A percentile compares a stretch with the other conserved stretches of the same genome.
These are phyloP conservation scores for Hypomontagnella monticulosa DNA, from an alignment of 495 filamentous ascomycete genomes.

Conservation along the genomic window DNA sequence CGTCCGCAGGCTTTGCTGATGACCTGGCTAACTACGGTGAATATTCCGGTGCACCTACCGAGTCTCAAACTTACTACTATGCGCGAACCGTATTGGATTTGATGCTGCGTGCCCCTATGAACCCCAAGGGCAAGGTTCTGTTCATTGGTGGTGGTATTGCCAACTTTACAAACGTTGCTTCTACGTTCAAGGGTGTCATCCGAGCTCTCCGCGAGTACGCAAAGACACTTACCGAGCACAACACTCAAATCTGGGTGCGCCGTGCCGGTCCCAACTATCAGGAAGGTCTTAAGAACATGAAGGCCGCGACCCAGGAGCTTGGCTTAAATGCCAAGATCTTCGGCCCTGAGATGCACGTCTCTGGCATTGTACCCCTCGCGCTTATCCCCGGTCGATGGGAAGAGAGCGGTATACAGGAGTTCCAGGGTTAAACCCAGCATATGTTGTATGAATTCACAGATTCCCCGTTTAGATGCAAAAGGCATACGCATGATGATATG, in stretches of 20 bases:
- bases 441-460: constrained; percentile 18
- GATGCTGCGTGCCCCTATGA: constrained; percentile 90
- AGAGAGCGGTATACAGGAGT: constrained; percentile 63
- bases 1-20: constrained; percentile 91
- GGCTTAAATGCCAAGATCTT: constrained; percentile 95
- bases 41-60: constrained; percentile 97
- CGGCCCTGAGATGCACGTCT: constrained; percentile 93
- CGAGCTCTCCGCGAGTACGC: constrained; percentile 93
- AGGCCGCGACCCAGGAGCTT: constrained; percentile 91
- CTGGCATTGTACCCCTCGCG: constrained; percentile 70
- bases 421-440: constrained; percentile 55
- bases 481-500: constrained; percentile 25
- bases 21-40: constrained; percentile 99
- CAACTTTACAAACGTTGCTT: constrained; percentile 98
- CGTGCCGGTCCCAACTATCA: constrained; percentile 99
- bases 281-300: constrained; percentile 99
- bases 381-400: constrained; percentile 66
- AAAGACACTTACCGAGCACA: constrained; percentile 89
- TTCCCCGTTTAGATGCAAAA: constrained; percentile 30
- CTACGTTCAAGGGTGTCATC: constrained; percentile 99
- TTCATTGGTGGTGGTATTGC: constrained; percentile 99
- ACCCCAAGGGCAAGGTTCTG: constrained; percentile 93
- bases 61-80: constrained; percentile 99
- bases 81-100: constrained; percentile 95
- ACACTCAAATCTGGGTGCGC: constrained; percentile 98